Base-by-base conservation (phyloP, 441 rosid genomes). In the Breynia disticha region DNA sequence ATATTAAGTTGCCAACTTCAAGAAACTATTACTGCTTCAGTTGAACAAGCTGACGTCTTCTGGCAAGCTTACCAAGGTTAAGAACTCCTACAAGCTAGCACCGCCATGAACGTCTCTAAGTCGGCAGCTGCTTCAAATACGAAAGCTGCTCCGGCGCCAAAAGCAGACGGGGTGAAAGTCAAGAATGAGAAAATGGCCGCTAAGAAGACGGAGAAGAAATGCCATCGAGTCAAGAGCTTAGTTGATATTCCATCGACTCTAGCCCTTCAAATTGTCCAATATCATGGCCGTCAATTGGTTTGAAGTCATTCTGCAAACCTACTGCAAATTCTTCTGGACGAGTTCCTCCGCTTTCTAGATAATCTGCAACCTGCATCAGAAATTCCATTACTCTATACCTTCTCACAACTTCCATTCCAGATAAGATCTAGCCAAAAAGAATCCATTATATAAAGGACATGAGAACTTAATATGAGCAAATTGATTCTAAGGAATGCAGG, bases 251-350 rank as follows among this genome's bases (percentile, higher is more conserved):
- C 21, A 22, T 48, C 4, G 74, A 56, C 39, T 73, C 73, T 61
- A 80, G 42, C 55, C 83, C 85, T 2, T 78, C 73, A 65, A 87
- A 90, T 56, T 79, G 96, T 19, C 98, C 96, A 22, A 90, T 87
- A 56, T 87, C 90, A 58, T 81, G 84, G 2, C 84, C 84, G 48
- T 66, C 53, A 24, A 81, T 74, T 28, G 79, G 63, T 56, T 60
- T 67, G 62, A 79, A 78, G 54, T 83, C 87, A 2, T 74, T 66
- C 48, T 83, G 72, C 54, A 90, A 66, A 51, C 93, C 87, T 21
- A 85, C 50, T 0, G 80, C 80, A 69, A 83, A 87, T 54, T 85
- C 88, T 52, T 85, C 83, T 0, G 76, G 80, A 24, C 57, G 45
- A 55, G 67, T 72, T 62, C 73, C 87, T 1, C 72, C 71, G 0